Evolutionary conservation across 805 yeast genomes (phyloP), one percentile per base, ranked within the genome.

Genomic region (Starmera caribaea): DNA sequence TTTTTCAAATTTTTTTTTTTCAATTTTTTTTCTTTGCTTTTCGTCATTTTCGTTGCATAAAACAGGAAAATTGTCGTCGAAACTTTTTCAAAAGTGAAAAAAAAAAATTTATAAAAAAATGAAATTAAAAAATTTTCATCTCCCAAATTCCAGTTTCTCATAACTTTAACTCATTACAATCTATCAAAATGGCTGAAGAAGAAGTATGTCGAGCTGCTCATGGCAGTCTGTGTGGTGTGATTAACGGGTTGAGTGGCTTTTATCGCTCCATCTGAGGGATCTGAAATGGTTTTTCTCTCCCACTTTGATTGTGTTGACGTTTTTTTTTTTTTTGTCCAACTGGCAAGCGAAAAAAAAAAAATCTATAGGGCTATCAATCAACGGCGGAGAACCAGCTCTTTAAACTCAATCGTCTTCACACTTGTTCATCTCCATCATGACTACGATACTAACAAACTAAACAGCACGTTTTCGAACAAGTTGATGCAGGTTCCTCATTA

Each of bases 401-500:
- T 11, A 16, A 8, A 14, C 6, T 24, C 16, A 11, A 13, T 15
- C 8, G 12, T 11, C 10, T 16, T n/a, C n/a, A n/a, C n/a, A n/a
- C n/a, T n/a, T n/a, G n/a, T n/a, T n/a, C n/a, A n/a, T n/a, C n/a
- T n/a, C n/a, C n/a, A n/a, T n/a, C n/a, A n/a, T n/a, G n/a, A 21
- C 6, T 21, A 5, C 4, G n/a, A 8, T 41, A 44, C 48, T 45
- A 44, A 43, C 48, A 30, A 8, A 12, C 8, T 7, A 34, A 8
- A 15, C 37, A 85, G 88, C 96, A 88, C 80, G 76, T 79, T 71
- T 90, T 90, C 74, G 97, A 89, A 74, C 77, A 89, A 78, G 97
- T 84, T 68, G 92, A 86, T 71, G 97, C 98, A 64, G 97, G 97
- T 73, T 89, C 97, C 73, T 90, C 98, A 67, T 69, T 79, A 63